These are phyloP conservation scores for Letharia columbiana DNA, from an alignment of 495 filamentous ascomycete genomes.

Conservation along the genomic window DNA sequence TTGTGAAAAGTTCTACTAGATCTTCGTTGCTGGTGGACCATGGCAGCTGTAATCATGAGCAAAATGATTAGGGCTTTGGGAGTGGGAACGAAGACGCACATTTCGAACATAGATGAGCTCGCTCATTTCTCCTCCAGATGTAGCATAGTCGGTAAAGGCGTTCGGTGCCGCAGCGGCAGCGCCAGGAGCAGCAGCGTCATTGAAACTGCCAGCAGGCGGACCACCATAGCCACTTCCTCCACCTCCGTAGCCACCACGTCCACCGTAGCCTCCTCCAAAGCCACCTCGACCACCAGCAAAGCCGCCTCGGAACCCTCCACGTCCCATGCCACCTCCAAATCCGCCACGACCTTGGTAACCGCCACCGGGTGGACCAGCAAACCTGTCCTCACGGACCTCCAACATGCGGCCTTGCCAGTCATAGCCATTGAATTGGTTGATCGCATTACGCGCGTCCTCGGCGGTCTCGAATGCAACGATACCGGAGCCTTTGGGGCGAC, in stretches of 20 bases:
- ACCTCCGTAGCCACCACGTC: conserved; percentile 28
- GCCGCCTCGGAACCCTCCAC: conserved; percentile 50
- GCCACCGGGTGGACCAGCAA: conserved; percentile 57
- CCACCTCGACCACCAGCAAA: conserved; percentile 46
- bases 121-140: conserved; percentile 74
- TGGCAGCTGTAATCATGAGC: conserved; percentile 55
- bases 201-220: conserved; percentile 31
- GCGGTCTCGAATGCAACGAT: conserved; percentile 94
- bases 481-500: conserved; percentile 88
- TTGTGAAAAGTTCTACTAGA: conserved; percentile 89
- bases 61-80: not conserved
- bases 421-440: conserved; percentile 94
- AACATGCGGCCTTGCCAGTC: conserved; percentile 93
- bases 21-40: conserved; percentile 99
- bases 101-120: conserved; percentile 92
- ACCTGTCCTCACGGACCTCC: conserved; percentile 95
- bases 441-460: conserved; percentile 91
- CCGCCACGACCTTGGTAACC: conserved; percentile 42
- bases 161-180: conserved; percentile 58
- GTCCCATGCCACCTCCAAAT: conserved; percentile 33
- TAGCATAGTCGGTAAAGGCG: conserved; percentile 90
- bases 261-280: conserved; percentile 43
- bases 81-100: conserved; percentile 48
- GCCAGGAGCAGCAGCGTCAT: conserved; percentile 32
- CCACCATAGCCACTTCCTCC: conserved; percentile 33